Evolutionary conservation across 139 green algal species (phyloP).

Genomic region (Coccomyxa sp.): DNA sequence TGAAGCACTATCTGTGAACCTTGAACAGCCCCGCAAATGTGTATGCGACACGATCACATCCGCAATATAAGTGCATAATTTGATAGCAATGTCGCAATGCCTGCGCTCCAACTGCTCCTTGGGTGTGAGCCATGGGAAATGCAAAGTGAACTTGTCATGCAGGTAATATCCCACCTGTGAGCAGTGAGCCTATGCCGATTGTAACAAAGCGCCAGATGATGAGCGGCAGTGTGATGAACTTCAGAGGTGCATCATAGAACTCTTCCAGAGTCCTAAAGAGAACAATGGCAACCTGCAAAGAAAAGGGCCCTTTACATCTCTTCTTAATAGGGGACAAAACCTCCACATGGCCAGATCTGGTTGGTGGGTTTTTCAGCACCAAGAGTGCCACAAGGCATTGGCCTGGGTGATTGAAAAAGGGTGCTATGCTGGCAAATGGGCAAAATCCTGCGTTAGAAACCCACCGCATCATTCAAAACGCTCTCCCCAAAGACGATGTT

Average conservation of each 20-base stretch:
- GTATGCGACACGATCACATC: no score
- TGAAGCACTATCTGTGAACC: no score
- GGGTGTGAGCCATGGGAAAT: no score
- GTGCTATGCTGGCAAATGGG: background rate
- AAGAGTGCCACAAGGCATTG: no score
- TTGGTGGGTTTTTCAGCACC: no score
- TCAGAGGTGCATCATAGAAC: constrained; percentile 28
- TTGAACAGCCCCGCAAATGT: no score
- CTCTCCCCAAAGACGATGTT: constrained; percentile 83
- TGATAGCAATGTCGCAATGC: no score
- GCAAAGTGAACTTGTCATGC: no score
- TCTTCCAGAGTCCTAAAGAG: constrained; percentile 51
- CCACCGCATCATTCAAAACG: constrained; percentile 84
- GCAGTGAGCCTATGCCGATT: constrained; percentile 19
- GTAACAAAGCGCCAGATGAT: constrained; percentile 19
- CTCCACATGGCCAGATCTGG: background rate
- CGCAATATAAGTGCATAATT: no score
- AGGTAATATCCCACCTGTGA: background rate
- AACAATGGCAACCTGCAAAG: constrained; percentile 47
- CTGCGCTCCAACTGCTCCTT: no score
- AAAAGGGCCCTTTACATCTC: background rate
- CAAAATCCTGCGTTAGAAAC: background rate
- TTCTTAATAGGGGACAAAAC: no score
- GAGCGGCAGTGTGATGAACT: constrained; percentile 13
- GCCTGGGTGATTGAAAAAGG: no score